Evolutionary conservation across 345 rosid genomes (phyloP), one percentile per base, ranked within the genome.

Genomic region (Dipteronia sinensis): DNA sequence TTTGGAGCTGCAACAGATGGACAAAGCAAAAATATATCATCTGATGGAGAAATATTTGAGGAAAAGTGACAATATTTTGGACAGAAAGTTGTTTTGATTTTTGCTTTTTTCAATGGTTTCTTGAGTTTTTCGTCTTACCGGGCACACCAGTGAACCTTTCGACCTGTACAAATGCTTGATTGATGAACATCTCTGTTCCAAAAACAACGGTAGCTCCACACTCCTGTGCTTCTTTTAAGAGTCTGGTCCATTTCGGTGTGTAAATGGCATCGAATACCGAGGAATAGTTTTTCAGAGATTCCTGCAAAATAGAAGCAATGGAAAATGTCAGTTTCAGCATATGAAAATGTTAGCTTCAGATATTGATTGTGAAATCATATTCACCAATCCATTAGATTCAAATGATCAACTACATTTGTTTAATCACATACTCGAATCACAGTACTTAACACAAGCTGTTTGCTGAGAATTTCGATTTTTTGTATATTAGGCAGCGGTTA

Each of bases 61-160:
- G 29, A 17, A 22, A 12, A 9, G 1, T 38, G 29, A 5, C 16
- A 29, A 20, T n/a, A 66, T 38, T 0, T 9, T 11, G 11, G 12
- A 11, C 49, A 15, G 17, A 53, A 38, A 65, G 58, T 15, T 51
- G n/a, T 16, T 53, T 53, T 53, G 58, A 4, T 53, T 34, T 34
- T 31, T 31, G 3, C 2, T 31, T 31, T 51, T 15, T 15, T 51
- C 7, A 16, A 16, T 16, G n/a, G 1, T 16, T 53, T 16, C 17
- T 5, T 6, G n/a, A 53, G n/a, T 16, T 53, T 53, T 73, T 71
- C 20, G 63, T 72, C 84, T 84, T 86, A 87, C 91, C 92, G 1
- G 92, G 92, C 72, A 83, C 83, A 49, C 90, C 88, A 1, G 92
- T 87, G 89, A 88, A 90, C 83, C 80, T 87, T 74, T 88, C 90